Evolutionary conservation across 768 basidiomycete genomes (phyloP).

Genomic region (Amanita thiersii): DNA sequence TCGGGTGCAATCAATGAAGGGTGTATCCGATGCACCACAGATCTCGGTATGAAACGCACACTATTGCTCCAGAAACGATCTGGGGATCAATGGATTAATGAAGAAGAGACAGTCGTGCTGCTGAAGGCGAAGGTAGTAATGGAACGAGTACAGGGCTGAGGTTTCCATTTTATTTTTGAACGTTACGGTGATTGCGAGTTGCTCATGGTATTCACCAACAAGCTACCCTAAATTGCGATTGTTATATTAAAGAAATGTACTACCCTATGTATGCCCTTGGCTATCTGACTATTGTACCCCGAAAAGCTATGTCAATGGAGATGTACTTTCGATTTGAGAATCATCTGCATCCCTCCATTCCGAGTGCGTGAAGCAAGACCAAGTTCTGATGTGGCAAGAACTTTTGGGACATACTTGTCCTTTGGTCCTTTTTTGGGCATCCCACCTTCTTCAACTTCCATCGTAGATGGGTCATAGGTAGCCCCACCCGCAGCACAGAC

Average conservation of each 20-base stretch:
- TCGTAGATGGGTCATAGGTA: background rate
- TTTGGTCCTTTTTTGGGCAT: background rate
- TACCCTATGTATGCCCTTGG: background rate
- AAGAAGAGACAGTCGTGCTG: background rate
- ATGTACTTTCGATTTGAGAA: slow-evolving; percentile 1
- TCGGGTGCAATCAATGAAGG: background rate
- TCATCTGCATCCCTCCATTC: background rate
- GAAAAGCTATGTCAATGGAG: background rate
- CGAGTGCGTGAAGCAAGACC: background rate
- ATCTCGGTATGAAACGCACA: background rate
- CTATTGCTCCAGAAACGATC: background rate
- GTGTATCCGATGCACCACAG: background rate
- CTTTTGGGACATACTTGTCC: background rate
- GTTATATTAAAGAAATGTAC: background rate
- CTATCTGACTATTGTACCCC: background rate
- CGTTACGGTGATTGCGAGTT: background rate
- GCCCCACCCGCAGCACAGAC: background rate
- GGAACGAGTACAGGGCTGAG: background rate
- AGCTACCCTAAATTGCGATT: background rate
- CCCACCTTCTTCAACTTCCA: background rate
- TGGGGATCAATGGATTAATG: background rate
- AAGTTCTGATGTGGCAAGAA: slow-evolving; percentile 3
- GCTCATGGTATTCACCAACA: background rate
- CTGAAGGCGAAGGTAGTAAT: background rate
- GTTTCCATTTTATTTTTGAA: background rate